A percentile compares a stretch with the other conserved stretches of the same genome.
phyloP scores from a whole-genome alignment of 2,329 filamentous ascomycete species.

The Chaetomium strumarium region DNA sequence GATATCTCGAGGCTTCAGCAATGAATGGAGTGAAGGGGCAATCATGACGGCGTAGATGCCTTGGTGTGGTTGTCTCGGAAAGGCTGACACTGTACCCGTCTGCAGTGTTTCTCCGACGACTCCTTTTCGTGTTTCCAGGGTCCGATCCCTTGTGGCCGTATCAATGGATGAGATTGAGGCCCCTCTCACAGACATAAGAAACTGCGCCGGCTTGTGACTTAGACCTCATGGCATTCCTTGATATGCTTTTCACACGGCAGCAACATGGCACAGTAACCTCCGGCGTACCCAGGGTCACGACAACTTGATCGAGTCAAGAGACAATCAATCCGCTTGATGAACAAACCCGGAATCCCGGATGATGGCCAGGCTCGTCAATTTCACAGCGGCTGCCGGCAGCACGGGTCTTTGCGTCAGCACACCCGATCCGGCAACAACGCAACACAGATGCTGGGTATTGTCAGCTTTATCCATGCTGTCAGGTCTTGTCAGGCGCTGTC shows the following conservation, averaged over 20 bases:
- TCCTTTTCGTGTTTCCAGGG: background rate
- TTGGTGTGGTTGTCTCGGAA: slow-evolving; percentile 1
- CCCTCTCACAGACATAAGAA: background rate
- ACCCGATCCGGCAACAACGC: background rate
- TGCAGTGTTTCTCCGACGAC: background rate
- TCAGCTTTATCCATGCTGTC: too few relatives aligned
- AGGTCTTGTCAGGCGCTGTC: background rate
- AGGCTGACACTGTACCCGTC: background rate
- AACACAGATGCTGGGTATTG: too few relatives aligned
- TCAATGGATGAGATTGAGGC: background rate
- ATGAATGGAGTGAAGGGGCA: background rate
- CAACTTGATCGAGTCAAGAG: too few relatives aligned
- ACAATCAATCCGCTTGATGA: background rate
- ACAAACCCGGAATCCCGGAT: background rate
- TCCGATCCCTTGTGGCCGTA: background rate
- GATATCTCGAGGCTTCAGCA: background rate
- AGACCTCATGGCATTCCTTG: background rate
- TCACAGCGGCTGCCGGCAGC: background rate
- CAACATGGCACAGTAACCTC: background rate
- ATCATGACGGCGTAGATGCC: background rate
- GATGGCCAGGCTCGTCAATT: background rate
- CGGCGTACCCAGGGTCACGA: background rate
- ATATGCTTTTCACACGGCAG: slow-evolving; percentile 1
- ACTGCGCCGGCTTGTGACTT: background rate
- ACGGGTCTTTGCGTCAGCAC: slow-evolving; percentile 6